Evolutionary conservation across 208 protist genomes (phyloP).

Genomic region (Wallacemonas rigidus): DNA sequence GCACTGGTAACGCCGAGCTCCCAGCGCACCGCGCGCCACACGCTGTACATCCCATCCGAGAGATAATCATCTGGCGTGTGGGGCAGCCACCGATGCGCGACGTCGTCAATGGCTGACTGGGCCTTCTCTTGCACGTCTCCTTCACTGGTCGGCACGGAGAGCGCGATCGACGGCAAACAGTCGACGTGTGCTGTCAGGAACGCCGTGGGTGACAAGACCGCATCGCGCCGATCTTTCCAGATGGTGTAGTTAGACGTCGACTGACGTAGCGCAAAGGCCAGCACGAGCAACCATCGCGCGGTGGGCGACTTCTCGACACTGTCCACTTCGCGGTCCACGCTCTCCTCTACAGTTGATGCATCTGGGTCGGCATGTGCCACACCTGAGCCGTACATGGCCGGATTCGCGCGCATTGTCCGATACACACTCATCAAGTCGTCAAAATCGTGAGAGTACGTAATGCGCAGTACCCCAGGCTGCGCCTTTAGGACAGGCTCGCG

Average conservation of each 20-base stretch:
- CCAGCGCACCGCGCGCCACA: conserved; percentile 78
- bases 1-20: conserved; percentile 46
- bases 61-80: background rate
- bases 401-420: conserved; percentile 35
- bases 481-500: conserved; percentile 30
- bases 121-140: background rate
- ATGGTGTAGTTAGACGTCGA: conserved; percentile 69
- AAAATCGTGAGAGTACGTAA: conserved; percentile 53
- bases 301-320: conserved; percentile 8
- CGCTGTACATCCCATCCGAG: conserved; percentile 1
- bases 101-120: background rate
- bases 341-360: background rate
- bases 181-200: conserved; percentile 31
- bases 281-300: conserved; percentile 69
- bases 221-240: conserved; percentile 74
- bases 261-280: conserved; percentile 54
- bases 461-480: conserved; percentile 44
- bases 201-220: conserved; percentile 40
- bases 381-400: conserved; percentile 16
- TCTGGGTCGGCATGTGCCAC: background rate
- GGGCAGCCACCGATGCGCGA: conserved; percentile 8
- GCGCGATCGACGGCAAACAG: background rate
- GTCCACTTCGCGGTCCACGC: background rate
- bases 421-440: conserved; percentile 61
- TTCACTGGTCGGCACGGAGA: background rate